Evolutionary conservation across 2,329 filamentous ascomycete species (phyloP).

Genomic region (Tolypocladium ophioglossoides): DNA sequence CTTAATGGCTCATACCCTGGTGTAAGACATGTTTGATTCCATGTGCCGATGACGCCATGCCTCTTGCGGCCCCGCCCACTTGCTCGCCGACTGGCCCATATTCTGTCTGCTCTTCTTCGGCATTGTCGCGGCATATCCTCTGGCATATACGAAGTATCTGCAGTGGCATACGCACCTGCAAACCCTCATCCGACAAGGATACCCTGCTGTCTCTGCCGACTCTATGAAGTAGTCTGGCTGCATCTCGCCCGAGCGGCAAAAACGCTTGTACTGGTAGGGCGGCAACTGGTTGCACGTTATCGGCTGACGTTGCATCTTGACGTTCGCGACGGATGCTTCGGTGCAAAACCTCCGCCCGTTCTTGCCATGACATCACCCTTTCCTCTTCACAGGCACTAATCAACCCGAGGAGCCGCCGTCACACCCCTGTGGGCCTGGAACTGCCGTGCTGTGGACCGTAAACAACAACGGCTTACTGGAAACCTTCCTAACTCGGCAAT

Average conservation of each 20-base stretch:
- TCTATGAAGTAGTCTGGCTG: not conserved
- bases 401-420: not conserved
- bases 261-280: too few relatives aligned
- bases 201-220: not conserved
- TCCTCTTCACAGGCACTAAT: not conserved
- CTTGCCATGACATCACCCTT: not conserved
- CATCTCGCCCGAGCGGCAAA: not conserved
- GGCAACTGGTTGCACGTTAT: too few relatives aligned
- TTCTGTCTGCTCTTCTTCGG: not conserved
- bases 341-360: not conserved
- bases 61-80: not conserved
- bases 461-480: not conserved
- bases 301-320: too few relatives aligned
- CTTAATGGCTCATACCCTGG: not conserved
- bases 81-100: not conserved
- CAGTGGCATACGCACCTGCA: not conserved
- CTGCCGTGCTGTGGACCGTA: not conserved
- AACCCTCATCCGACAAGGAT: not conserved
- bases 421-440: not conserved
- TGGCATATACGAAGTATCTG: too few relatives aligned
- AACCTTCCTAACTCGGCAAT: not conserved
- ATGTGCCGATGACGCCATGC: not conserved
- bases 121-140: not conserved
- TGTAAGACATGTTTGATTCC: not conserved
- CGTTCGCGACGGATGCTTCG: not conserved